A percentile compares a stretch with the other conserved stretches of the same genome.
These are phyloP conservation scores for Fraxinus cuspidata DNA, from an alignment of 257 asterid genomes.

Conservation along the genomic window DNA sequence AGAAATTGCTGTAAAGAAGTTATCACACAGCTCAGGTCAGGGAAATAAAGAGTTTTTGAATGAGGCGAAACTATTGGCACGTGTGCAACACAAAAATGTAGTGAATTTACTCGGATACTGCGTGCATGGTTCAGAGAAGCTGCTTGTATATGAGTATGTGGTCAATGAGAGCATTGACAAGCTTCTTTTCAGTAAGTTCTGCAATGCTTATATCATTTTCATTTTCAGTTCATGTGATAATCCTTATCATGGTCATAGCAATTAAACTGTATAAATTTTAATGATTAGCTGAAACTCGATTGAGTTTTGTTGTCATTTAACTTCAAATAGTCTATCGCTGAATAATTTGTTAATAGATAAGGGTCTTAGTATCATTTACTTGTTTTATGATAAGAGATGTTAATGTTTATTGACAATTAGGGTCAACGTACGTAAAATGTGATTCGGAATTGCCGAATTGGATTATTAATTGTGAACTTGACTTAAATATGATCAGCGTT, in stretches of 20 bases:
- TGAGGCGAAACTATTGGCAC: constrained; percentile 83
- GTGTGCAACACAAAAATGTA: constrained; percentile 89
- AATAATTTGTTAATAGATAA: neutral
- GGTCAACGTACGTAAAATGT: neutral
- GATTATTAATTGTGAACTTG: neutral
- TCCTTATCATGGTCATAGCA: neutral
- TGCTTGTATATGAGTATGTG: constrained; percentile 88
- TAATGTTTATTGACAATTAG: neutral
- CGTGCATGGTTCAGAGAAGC: constrained; percentile 60
- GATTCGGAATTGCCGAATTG: neutral
- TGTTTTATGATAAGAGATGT: neutral
- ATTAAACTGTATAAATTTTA: neutral
- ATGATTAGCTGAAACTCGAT: neutral
- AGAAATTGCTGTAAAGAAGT: constrained; percentile 84
- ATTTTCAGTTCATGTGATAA: neutral
- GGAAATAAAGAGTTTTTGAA: constrained; percentile 80
- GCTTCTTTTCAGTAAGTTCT: constrained; percentile 80
- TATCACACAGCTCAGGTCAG: constrained; percentile 72
- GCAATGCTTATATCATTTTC: neutral
- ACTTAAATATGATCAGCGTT: neutral
- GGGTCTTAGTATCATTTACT: neutral
- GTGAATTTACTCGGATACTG: constrained; percentile 92
- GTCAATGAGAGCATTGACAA: constrained; percentile 90
- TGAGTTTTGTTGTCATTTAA: neutral
- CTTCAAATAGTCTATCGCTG: neutral